A percentile compares a stretch with the other conserved stretches of the same genome.
These are phyloP conservation scores for Rhodotorula sphaerocarpa DNA, from an alignment of 768 basidiomycete genomes.

Conservation along the genomic window DNA sequence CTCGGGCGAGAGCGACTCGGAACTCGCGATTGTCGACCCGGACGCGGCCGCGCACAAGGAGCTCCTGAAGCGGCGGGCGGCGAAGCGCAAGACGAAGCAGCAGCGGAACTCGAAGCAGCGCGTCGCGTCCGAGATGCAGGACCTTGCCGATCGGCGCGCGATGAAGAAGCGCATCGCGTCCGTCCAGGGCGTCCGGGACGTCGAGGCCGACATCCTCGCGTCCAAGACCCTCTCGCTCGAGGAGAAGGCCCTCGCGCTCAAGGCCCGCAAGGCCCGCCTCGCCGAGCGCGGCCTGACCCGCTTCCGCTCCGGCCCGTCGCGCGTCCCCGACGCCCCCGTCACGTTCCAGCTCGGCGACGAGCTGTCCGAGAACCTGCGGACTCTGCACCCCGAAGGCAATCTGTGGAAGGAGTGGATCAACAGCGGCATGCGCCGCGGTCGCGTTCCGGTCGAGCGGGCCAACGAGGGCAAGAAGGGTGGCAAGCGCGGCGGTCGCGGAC, in stretches of 20 bases:
- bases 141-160: slow-evolving; percentile 19
- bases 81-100: slow-evolving; percentile 33
- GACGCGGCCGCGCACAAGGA: slow-evolving; percentile 23
- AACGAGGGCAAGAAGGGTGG: slow-evolving; percentile 35
- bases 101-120: slow-evolving; percentile 30
- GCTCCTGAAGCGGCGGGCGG: slow-evolving; percentile 20
- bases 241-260: slow-evolving; percentile 31
- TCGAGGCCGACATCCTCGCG: slow-evolving; percentile 44
- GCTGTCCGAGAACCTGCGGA: slow-evolving; percentile 36
- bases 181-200: slow-evolving; percentile 39
- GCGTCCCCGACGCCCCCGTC: slow-evolving; percentile 35
- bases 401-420: slow-evolving; percentile 39
- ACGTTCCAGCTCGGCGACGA: slow-evolving; percentile 38
- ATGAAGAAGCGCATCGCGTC: slow-evolving; percentile 34
- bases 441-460: slow-evolving; percentile 30
- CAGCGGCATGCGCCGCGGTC: slow-evolving; percentile 34
- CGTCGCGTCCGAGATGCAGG: slow-evolving; percentile 17
- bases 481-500: slow-evolving; percentile 31
- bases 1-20: slow-evolving; percentile 28
- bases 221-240: slow-evolving; percentile 26
- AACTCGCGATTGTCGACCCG: slow-evolving; percentile 3
- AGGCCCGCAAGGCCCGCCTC: slow-evolving; percentile 26
- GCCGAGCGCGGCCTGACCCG: slow-evolving; percentile 34
- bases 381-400: slow-evolving; percentile 38
- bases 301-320: slow-evolving; percentile 33